Base-by-base conservation (phyloP, 768 basidiomycete species). In the Mycena latifolia region DNA sequence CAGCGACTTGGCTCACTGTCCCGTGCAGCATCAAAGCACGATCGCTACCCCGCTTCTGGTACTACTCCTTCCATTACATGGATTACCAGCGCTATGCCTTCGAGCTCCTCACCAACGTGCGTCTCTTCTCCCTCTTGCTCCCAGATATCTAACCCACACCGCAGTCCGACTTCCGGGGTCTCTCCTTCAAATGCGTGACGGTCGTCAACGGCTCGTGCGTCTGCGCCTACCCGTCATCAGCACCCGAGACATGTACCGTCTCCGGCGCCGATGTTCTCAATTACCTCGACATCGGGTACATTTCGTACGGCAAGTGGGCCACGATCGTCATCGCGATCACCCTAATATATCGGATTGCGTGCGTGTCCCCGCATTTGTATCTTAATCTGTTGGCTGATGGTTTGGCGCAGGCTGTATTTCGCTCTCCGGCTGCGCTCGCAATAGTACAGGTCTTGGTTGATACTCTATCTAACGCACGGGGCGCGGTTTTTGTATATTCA, bases 1-100 rank as follows among this genome's bases (percentile, higher is more conserved):
- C n/a, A 43, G 52, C 22, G 8, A 33, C 29, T 29, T 53, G 53
- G 31, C 46, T 45, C 46, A 47, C n/a, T 67, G 67, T 27, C 63
- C n/a, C 61, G 5, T 27, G 29, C 64, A 86, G 86, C 76, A 86
- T 88, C 76, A 81, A 82, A 70, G 81, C 86, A 0, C 75, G 81
- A 9, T 82, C 82, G 11, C 79, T 89, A 2, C 88, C 88, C 0
- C 77, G 84, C 0, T 89, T 88, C 73, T 88, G 87, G 87, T 87
- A 79, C 71, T 87, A 80, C 69, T 85, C 81, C 37, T 84, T 85
- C 72, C 86, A 87, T 71, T 86, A 76, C 58, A 85, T 87, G 77
- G 86, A 87, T 63, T 86, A 81, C 53, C 85, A 87, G 73, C 81
- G 80, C 70, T 82, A 82, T 58, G 78, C 79, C 4, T 84, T 80